These are phyloP conservation scores for Eryngium alpinum DNA, from an alignment of 140 eudicot species.

Conservation along the genomic window DNA sequence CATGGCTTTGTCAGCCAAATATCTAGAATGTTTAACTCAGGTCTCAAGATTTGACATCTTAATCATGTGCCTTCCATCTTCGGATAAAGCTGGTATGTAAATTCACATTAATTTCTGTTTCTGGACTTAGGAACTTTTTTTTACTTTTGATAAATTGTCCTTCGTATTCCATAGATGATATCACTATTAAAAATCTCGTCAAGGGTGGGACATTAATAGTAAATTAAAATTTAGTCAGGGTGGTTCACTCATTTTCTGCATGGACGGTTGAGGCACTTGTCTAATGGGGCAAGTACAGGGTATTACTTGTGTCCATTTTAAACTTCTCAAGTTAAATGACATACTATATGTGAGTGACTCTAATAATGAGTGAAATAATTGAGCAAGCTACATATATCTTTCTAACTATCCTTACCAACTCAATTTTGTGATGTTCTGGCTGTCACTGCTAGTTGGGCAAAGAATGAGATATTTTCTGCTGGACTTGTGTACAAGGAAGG, in stretches of 20 bases:
- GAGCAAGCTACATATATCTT: background rate
- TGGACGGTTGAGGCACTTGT: background rate
- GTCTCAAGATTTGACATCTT: constrained; percentile 74
- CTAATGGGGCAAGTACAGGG: background rate
- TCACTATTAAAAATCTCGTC: no score
- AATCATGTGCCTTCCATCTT: constrained; percentile 81
- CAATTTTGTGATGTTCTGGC: background rate
- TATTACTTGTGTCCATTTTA: background rate
- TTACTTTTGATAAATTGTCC: no score
- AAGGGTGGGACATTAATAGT: no score
- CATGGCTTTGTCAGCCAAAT: constrained; percentile 54
- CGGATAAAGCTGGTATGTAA: constrained; percentile 74
- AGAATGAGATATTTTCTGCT: background rate
- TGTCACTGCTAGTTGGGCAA: background rate
- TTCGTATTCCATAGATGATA: background rate
- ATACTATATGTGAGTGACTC: background rate
- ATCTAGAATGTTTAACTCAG: constrained; percentile 58
- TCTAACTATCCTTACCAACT: no score
- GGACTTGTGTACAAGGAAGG: background rate
- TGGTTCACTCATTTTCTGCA: background rate
- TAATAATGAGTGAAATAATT: background rate
- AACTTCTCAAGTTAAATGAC: background rate
- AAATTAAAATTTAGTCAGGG: no score
- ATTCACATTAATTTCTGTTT: background rate
- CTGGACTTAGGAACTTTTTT: no score